phyloP scores from a whole-genome alignment of 208 protist genomes.

The Angomonas deanei region DNA sequence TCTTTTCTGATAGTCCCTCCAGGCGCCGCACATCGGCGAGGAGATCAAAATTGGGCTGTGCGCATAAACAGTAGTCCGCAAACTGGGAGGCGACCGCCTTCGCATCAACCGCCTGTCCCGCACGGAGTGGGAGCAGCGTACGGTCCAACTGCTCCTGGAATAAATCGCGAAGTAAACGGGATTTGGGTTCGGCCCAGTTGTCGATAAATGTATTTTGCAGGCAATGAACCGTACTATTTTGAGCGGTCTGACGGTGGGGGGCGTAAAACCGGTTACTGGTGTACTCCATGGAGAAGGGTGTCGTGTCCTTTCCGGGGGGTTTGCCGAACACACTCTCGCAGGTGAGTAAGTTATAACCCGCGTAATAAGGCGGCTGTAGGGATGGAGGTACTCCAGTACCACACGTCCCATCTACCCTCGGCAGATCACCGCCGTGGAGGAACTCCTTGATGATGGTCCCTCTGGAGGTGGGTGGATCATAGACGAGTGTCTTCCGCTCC shows the following conservation, averaged over 20 bases:
- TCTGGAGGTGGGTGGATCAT: slow-evolving; percentile 28
- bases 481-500: slow-evolving; percentile 19
- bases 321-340: slow-evolving; percentile 14
- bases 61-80: slow-evolving; percentile 35
- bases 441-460: slow-evolving; percentile 41
- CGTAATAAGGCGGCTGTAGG: slow-evolving; percentile 39
- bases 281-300: slow-evolving; percentile 21
- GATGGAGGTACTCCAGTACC: neutral
- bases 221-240: slow-evolving; percentile 29
- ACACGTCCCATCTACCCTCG: slow-evolving; percentile 1
- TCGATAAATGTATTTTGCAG: slow-evolving; percentile 58
- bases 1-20: neutral
- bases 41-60: slow-evolving; percentile 30
- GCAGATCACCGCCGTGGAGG: slow-evolving; percentile 16
- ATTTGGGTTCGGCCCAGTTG: slow-evolving; percentile 53
- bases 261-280: slow-evolving; percentile 45
- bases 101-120: neutral
- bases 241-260: slow-evolving; percentile 13
- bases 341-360: slow-evolving; percentile 52
- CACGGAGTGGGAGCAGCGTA: slow-evolving; percentile 10
- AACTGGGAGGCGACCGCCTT: slow-evolving; percentile 23
- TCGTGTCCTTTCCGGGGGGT: too few species aligned
- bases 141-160: slow-evolving; percentile 19
- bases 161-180: slow-evolving; percentile 14
- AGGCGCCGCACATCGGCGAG: neutral